These are phyloP conservation scores for Dissophora globulifera DNA, from an alignment of 192 early-diverging fungal genomes.

Conservation along the genomic window DNA sequence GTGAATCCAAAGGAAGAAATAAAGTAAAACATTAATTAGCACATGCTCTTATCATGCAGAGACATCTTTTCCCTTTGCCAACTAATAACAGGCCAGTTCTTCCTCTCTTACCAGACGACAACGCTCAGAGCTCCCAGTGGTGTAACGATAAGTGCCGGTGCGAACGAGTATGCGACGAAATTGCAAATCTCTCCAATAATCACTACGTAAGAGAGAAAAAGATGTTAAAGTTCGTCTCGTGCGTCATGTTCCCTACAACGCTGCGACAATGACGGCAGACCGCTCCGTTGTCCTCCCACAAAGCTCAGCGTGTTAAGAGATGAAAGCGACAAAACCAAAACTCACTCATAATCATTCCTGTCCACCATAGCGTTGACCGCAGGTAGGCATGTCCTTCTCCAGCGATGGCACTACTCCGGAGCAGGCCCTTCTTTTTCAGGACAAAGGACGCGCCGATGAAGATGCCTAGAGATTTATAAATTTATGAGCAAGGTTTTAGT, in stretches of 20 bases:
- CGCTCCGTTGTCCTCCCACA: no score
- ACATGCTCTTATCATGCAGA: no score
- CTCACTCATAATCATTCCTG: conserved; percentile 68
- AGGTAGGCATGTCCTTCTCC: conserved; percentile 67
- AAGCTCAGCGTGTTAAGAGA: no score
- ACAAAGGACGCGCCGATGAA: conserved; percentile 96
- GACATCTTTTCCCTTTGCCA: neutral
- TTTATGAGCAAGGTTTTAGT: no score
- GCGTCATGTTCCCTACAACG: no score
- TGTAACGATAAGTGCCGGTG: conserved; percentile 97
- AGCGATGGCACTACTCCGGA: conserved; percentile 63
- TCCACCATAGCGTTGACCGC: conserved; percentile 65
- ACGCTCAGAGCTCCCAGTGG: conserved; percentile 94
- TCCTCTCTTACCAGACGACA: conserved; percentile 70
- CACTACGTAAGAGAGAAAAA: no score
- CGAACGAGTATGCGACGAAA: conserved; percentile 97
- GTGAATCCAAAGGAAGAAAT: neutral
- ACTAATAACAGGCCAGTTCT: no score
- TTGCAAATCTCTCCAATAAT: conserved; percentile 93
- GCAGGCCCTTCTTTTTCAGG: conserved; percentile 94
- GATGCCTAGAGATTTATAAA: conserved; percentile 59
- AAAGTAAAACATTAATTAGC: no score
- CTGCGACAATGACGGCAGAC: no score
- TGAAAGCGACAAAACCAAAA: no score
- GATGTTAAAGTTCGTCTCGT: no score